Conservation (phyloP, 2,329 filamentous ascomycete genomes). For the Pyrenophora seminiperda region DNA sequence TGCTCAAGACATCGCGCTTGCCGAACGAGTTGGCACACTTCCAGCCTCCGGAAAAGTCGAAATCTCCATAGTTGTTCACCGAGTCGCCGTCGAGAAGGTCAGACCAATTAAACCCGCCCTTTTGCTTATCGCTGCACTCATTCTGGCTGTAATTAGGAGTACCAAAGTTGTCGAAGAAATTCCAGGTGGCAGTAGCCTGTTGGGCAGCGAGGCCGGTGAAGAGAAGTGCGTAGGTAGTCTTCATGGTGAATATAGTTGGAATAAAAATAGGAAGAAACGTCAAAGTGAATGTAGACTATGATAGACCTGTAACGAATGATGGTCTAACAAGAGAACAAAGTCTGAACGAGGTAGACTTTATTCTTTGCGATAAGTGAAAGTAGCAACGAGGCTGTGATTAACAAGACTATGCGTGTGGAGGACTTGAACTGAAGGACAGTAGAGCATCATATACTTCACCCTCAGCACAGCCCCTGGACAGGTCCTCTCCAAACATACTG, state of each 20-base stretch:
- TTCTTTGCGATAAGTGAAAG: constrained; percentile 28
- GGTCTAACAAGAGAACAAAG: constrained; percentile 15
- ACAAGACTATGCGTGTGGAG: constrained; percentile 20
- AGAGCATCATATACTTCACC: constrained; percentile 34
- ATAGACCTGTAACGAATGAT: constrained; percentile 30
- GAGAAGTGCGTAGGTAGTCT: constrained; percentile 51
- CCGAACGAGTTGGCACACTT: constrained; percentile 66
- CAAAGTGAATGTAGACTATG: constrained; percentile 11
- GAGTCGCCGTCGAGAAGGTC: constrained; percentile 55
- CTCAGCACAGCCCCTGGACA: constrained; percentile 34
- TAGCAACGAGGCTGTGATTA: constrained; percentile 24
- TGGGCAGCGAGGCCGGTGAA: constrained; percentile 54
- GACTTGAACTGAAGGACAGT: constrained; percentile 18
- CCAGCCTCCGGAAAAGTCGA: constrained; percentile 68
- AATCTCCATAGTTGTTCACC: constrained; percentile 71
- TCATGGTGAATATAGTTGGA: constrained; percentile 48
- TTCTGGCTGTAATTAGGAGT: constrained; percentile 77
- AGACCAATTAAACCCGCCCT: constrained; percentile 72
- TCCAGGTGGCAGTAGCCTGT: constrained; percentile 57
- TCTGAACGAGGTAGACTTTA: constrained; percentile 38
- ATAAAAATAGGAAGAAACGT: constrained; percentile 8
- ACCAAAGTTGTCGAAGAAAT: constrained; percentile 61
- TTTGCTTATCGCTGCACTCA: constrained; percentile 73
- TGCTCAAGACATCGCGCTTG: constrained; percentile 62
- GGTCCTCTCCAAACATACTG: constrained; percentile 27